Base-by-base conservation (phyloP, 2,329 filamentous ascomycete genomes). In the Colletotrichum sojae region DNA sequence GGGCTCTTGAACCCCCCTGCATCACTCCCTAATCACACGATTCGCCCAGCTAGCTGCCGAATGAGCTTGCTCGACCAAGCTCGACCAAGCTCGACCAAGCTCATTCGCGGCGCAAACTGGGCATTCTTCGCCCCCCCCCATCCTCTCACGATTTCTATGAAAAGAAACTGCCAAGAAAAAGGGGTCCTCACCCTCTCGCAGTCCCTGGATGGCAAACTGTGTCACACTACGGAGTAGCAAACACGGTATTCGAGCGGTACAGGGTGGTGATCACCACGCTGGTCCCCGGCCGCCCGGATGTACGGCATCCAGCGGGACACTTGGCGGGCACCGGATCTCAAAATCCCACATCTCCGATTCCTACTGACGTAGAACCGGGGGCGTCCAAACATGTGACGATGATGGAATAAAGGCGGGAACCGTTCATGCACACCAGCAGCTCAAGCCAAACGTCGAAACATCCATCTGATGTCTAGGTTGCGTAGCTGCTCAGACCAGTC, bases 111-210 rank as follows among this genome's bases (percentile, higher is more conserved):
- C n/a, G 25, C 6, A 54, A 54, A 36, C 52, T 16, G 18, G 52
- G 15, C 52, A 36, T 18, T 36, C 16, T 10, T 31, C 49, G 5
- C 20, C 12, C 20, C 18, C 22, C 1, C 18, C 16, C 20, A 53
- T 18, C 6, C 52, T 9, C 25, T 54, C 31, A 36, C 9, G 9
- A 36, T 10, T 36, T 51, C 25, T 51, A 51, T 51, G 18, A 15
- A 51, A 60, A 52, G 45, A 43, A 43, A 18, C 57, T 2, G 27
- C 57, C 57, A 52, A 60, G 57, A 43, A 60, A 39, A 52, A 36
- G 31, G 20, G 46, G 56, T 48, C 22, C 48, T 52, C 48, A 52
- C 48, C 48, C 22, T 6, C 15, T 13, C 13, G 46, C 20, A 10
- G 31, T 36, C 31, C 31, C 31, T 36, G 9, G 31, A 36, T 36